These are phyloP conservation scores for Xerocomellus intermedius DNA, from an alignment of 768 basidiomycete species.

Conservation along the genomic window DNA sequence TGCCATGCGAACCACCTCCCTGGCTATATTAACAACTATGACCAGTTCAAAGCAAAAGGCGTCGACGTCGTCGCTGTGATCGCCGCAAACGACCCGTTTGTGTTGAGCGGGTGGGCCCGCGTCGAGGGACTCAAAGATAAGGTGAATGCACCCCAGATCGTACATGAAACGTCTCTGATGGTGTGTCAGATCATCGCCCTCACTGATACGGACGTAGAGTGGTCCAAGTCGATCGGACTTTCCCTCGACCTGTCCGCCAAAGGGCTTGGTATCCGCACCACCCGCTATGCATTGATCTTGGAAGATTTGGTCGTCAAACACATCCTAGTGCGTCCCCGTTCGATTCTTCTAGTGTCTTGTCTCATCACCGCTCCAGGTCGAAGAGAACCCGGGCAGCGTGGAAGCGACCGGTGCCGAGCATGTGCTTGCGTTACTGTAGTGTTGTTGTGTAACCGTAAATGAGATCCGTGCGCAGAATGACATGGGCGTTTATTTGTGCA, in stretches of 20 bases:
- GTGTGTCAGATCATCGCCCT: slow-evolving; percentile 52
- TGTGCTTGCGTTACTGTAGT: slow-evolving; percentile 15
- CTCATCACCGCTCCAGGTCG: slow-evolving; percentile 14
- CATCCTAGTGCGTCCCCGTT: slow-evolving; percentile 45
- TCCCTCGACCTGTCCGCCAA: slow-evolving; percentile 47
- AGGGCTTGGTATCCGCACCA: slow-evolving; percentile 58
- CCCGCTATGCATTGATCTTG: slow-evolving; percentile 61
- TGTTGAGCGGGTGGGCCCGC: slow-evolving; percentile 61
- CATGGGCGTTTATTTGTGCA: slow-evolving; percentile 22
- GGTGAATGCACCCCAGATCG: slow-evolving; percentile 40
- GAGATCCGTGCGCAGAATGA: slow-evolving; percentile 19
- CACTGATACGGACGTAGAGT: slow-evolving; percentile 53
- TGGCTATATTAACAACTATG: slow-evolving; percentile 44
- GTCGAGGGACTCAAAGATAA: slow-evolving; percentile 65
- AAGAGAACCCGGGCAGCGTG: slow-evolving; percentile 4
- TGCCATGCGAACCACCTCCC: slow-evolving; percentile 46
- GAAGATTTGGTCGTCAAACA: slow-evolving; percentile 72
- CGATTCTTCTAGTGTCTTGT: background rate
- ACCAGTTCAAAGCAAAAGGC: slow-evolving; percentile 52
- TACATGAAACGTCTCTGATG: background rate
- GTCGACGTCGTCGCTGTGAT: slow-evolving; percentile 52
- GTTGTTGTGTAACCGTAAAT: too few species aligned
- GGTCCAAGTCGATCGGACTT: slow-evolving; percentile 57
- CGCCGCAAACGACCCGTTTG: slow-evolving; percentile 59
- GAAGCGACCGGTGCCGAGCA: slow-evolving; percentile 12